Evolutionary conservation across 148 eudicot species (phyloP).

Genomic region (Camellia japonica): DNA sequence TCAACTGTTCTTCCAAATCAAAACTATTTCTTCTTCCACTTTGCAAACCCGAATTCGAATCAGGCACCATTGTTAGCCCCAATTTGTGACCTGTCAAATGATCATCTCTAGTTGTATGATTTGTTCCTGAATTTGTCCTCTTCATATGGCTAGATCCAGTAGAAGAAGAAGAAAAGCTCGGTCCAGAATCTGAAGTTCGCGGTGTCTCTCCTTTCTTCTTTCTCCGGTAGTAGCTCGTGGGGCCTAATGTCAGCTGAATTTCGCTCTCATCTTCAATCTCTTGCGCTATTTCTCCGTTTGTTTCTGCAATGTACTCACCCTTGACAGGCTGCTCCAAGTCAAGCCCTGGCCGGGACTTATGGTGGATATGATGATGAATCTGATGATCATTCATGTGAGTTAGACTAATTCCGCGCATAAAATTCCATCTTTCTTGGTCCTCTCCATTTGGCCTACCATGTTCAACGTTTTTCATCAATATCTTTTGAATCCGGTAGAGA

Average conservation of each 20-base stretch:
- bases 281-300: constrained; percentile 9
- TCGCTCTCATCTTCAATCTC: constrained; percentile 53
- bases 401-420: not conserved
- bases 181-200: constrained; percentile 33
- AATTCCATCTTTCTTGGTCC: constrained; percentile 22
- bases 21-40: constrained; percentile 18
- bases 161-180: constrained; percentile 18
- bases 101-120: not conserved
- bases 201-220: constrained; percentile 29
- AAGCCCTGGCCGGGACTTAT: constrained; percentile 15
- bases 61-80: constrained; percentile 21
- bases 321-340: constrained; percentile 27
- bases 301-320: constrained; percentile 21
- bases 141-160: constrained; percentile 5
- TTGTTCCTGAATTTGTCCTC: not conserved
- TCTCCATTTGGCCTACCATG: constrained; percentile 19
- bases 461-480: constrained; percentile 52
- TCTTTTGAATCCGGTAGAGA: constrained; percentile 65
- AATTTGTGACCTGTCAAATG: not conserved
- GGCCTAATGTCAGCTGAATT: constrained; percentile 79
- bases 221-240: constrained; percentile 30
- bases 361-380: constrained; percentile 8
- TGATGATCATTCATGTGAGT: not conserved
- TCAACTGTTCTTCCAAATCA: constrained; percentile 22
- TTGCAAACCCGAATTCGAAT: constrained; percentile 27